Conservation (phyloP, 208 protist genomes). For the Trypanosoma rangeli region DNA sequence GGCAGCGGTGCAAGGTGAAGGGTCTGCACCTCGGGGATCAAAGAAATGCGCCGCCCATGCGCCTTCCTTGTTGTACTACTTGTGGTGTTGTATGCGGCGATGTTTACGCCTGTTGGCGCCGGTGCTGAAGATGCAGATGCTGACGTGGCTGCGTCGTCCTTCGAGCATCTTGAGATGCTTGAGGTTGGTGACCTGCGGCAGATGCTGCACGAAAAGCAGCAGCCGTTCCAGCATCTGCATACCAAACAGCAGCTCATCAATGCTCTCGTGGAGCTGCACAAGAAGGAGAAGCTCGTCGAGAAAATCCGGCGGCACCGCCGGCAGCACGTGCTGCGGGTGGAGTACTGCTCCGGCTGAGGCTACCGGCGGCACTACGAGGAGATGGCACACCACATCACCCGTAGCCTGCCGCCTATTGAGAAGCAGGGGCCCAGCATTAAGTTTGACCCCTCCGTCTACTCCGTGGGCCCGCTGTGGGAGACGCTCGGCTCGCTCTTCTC, state of each 20-base stretch:
- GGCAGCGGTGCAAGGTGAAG: not conserved
- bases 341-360: conserved; percentile 78
- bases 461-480: conserved; percentile 39
- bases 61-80: conserved; percentile 7
- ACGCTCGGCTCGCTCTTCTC: conserved; percentile 33
- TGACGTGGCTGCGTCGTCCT: not conserved
- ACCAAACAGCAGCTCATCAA: conserved; percentile 42
- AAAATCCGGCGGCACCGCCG: conserved; percentile 13
- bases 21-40: not conserved
- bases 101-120: not conserved
- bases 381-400: conserved; percentile 38
- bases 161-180: conserved; percentile 54
- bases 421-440: conserved; percentile 43
- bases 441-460: conserved; percentile 48
- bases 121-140: not conserved
- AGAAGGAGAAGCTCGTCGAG: conserved; percentile 32
- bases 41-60: not conserved
- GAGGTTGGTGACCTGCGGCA: conserved; percentile 44
- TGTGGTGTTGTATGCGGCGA: not conserved
- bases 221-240: conserved; percentile 17
- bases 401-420: conserved; percentile 27
- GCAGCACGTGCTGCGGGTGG: conserved; percentile 31
- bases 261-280: conserved; percentile 37
- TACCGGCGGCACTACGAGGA: conserved; percentile 82
- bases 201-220: conserved; percentile 54